phyloP scores from a whole-genome alignment of 2,329 filamentous ascomycete genomes.

The Penicillium sp. region DNA sequence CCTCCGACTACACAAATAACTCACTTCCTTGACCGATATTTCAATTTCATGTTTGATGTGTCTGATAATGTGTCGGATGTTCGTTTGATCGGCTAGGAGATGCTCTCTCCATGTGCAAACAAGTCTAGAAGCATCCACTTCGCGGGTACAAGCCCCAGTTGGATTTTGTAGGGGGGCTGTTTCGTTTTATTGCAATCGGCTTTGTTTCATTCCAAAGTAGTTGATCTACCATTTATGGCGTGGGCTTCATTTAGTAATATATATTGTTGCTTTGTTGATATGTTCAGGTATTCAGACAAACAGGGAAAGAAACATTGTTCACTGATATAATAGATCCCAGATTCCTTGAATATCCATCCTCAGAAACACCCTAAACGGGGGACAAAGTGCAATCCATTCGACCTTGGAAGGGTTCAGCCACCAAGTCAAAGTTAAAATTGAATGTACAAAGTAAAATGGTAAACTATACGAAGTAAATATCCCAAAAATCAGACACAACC shows the following conservation, averaged over 20 bases:
- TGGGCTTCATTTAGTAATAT: neutral
- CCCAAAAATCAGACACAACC: neutral
- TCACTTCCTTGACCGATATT: constrained; percentile 1
- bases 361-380: too few relatives aligned
- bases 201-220: neutral
- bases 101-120: neutral
- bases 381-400: too few relatives aligned
- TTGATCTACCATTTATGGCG: neutral
- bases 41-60: neutral
- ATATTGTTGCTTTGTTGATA: neutral
- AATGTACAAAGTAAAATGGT: too few relatives aligned
- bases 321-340: neutral
- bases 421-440: neutral
- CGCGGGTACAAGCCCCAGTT: neutral
- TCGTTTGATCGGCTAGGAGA: neutral
- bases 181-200: neutral
- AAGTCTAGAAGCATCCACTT: neutral
- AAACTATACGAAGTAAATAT: neutral
- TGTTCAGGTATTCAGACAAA: neutral
- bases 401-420: neutral
- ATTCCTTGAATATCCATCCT: neutral
- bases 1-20: neutral
- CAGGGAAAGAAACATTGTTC: neutral
- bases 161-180: neutral
- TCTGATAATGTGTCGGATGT: neutral